phyloP scores from a whole-genome alignment of 257 asterid species.

The Parsonsia alboflavescens region DNA sequence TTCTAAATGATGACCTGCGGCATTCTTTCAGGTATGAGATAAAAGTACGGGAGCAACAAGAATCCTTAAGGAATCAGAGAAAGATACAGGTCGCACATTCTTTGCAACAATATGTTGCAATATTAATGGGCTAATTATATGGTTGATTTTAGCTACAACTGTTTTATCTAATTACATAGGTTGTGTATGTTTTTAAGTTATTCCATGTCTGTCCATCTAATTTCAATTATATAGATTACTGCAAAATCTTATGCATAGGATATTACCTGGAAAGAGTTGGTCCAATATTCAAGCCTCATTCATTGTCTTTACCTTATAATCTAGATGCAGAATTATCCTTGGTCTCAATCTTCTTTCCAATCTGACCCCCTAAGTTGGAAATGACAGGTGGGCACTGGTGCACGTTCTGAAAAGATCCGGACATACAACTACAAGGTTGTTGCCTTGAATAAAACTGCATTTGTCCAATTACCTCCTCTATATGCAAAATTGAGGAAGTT shows the following conservation, averaged over 20 bases:
- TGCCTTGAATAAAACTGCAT: not conserved
- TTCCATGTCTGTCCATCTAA: not conserved
- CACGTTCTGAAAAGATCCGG: constrained; percentile 95
- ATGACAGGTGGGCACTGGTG: constrained; percentile 94
- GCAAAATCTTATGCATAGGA: not conserved
- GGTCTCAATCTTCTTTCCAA: not conserved
- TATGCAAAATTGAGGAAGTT: not conserved
- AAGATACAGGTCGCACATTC: constrained; percentile 58
- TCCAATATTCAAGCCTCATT: not conserved
- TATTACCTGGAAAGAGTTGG: not conserved
- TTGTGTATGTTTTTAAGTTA: not conserved
- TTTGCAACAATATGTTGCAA: not conserved
- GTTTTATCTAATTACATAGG: not conserved
- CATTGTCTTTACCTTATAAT: not conserved
- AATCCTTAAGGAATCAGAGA: constrained; percentile 73
- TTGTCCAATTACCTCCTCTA: not conserved
- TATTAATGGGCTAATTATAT: not conserved
- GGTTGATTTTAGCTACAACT: not conserved
- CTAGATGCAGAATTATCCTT: not conserved
- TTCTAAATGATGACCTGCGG: constrained; percentile 5
- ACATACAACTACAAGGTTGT: constrained; percentile 93
- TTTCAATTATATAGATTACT: not conserved
- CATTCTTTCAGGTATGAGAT: constrained; percentile 80
- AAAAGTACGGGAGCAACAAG: constrained; percentile 88
- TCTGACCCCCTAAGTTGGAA: not conserved